Base-by-base conservation (phyloP, 192 early-diverging fungal species). In the Coemansia sp. region DNA sequence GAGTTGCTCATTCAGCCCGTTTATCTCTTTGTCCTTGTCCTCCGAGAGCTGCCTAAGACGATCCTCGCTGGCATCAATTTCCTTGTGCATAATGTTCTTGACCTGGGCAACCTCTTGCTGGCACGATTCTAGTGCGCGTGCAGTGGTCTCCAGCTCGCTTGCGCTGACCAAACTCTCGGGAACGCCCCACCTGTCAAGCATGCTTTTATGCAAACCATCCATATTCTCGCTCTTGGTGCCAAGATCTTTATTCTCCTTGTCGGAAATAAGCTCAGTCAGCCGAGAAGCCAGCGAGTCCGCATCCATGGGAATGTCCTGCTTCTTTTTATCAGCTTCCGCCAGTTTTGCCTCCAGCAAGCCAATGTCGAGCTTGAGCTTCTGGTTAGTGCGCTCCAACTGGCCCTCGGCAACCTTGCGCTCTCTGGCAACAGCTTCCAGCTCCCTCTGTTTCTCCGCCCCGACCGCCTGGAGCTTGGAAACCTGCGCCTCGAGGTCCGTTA, bases 341-440 rank as follows among this genome's bases (percentile, higher is more conserved):
- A 65, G 52, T 55, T 46, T 37, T 1, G 68, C 21, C 20, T 71
- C 64, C 7, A 71, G 55, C 3, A 28, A 62, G 2, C 48, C 46
- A 3, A 81, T 60, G 23, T 81, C 72, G 2, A 81, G 61, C 37
- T 48, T 64, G 18, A 81, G 72, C 66, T 72, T 75, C 43, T 71
- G 68, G 68, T 66, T 68, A 39, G 33, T 67, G 23, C 71, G 66
- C 51, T 82, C 74, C 15, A 82, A 34, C 61, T 82, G 80, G 9
- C 74, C 74, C 31, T 77, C 74, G 7, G 61, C 58, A 1, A 73
- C 80, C 59, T 69, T 69, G 59, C 75, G 75, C 57, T 77, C 75
- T 59, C 70, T 82, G 10, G 59, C 56, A 10, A 59, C 21, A 10
- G 48, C 62, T 4, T 77, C 70, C 4, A 82, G 23, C 21, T 71